Conservation (phyloP, 1,284 basidiomycete genomes). For the Austropuccinia psidii region DNA sequence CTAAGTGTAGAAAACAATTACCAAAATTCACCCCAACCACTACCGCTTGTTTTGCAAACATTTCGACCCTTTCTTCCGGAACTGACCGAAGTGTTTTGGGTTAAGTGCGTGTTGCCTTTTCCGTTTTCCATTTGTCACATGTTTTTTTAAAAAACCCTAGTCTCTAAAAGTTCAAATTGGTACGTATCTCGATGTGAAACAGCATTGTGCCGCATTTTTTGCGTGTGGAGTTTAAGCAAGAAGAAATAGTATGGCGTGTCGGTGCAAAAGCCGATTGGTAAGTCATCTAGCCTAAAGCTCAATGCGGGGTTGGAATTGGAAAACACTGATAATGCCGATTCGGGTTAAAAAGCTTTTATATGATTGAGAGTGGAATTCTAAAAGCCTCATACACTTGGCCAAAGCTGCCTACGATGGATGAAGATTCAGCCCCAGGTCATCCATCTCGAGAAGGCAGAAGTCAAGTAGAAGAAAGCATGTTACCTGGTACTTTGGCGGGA, state of each 20-base stretch:
- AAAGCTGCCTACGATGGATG: background rate
- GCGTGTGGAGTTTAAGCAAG: constrained; percentile 56
- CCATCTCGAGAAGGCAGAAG: background rate
- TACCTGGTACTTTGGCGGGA: constrained; percentile 79
- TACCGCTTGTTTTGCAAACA: constrained; percentile 53
- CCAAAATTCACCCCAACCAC: constrained; percentile 45
- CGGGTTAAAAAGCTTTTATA: constrained; percentile 51
- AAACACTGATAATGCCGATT: background rate
- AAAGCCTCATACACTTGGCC: constrained; percentile 67
- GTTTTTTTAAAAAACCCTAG: constrained; percentile 37
- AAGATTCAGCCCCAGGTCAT: background rate
- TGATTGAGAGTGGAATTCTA: constrained; percentile 74
- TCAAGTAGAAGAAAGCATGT: constrained; percentile 55
- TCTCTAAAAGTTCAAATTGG: background rate
- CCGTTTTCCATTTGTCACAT: constrained; percentile 50
- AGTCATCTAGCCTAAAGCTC: background rate
- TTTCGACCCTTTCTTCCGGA: constrained; percentile 42
- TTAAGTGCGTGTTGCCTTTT: constrained; percentile 43
- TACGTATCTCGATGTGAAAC: background rate
- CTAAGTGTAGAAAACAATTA: too few relatives aligned
- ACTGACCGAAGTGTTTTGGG: constrained; percentile 19
- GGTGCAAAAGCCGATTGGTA: constrained; percentile 65
- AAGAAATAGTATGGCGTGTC: constrained; percentile 65
- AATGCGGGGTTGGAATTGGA: background rate
- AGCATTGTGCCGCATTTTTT: constrained; percentile 64